Evolutionary conservation across 805 yeast species (phyloP), one percentile per base, ranked within the genome.

Genomic region (Zygoascus ofunaensis): DNA sequence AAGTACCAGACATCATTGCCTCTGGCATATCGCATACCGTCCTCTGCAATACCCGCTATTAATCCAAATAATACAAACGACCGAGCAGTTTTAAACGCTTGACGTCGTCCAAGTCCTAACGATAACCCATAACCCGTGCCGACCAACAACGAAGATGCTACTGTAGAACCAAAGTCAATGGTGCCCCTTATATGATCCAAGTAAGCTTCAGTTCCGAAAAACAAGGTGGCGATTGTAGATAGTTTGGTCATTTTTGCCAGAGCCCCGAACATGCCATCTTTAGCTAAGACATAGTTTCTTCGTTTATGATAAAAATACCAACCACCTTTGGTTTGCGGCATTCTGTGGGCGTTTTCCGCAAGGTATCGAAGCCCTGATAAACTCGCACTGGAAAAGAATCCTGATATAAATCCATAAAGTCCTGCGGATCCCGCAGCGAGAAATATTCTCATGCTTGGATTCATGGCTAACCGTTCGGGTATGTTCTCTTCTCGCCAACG

Each of bases 271-370:
- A 76, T 62, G 1, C 84, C 85, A 22, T 68, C 67, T 46, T 73
- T 68, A 30, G 82, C 61, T 62, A 85, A 76, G 24, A 81, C 82
- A 60, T 83, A 82, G 61, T 83, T 82, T 65, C 84, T 86, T 49
- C 86, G 72, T 62, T 82, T 85, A 62, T 86, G 92, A 62, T 86
- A 86, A 58, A 80, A 82, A 57, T 82, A 86, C 95, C 95, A 86
- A 0, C 90, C 92, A 18, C 86, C 87, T 43, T 77, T 80, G 0
- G 81, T 77, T 19, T 62, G 70, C 5, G 95, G 95, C 46, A 87
- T 64, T 42, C 95, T 60, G 57, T 86, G 95, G 12, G 92, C 82
- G 55, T 86, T 86, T 52, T 83, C 85, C 2, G 89, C 87, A 39
- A 86, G 66, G 53, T 74, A 86, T 36, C 77, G 70, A 36, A 79